Percentiles rank a stretch among this genome's conserved stretches.
These are phyloP conservation scores for Penicillium italicum DNA, from an alignment of 2,329 filamentous ascomycete species.

Conservation along the genomic window DNA sequence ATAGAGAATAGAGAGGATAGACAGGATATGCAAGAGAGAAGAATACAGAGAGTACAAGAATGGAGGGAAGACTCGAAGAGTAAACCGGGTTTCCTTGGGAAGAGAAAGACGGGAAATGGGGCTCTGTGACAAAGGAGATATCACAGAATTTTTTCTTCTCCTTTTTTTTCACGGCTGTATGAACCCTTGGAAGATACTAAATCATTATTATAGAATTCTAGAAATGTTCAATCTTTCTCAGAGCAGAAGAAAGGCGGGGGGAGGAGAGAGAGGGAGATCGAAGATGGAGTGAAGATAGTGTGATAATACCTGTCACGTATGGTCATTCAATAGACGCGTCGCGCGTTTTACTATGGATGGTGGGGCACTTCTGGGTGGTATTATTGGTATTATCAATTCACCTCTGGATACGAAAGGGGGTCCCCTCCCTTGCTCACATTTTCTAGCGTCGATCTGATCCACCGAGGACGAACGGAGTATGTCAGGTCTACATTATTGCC, in stretches of 20 bases:
- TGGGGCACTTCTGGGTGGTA: neutral
- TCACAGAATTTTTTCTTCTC: neutral
- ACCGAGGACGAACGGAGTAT: constrained; percentile 4
- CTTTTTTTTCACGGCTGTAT: neutral
- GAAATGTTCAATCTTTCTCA: neutral
- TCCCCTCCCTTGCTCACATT: constrained; percentile 9
- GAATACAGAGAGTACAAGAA: constrained; percentile 4
- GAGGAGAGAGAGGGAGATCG: constrained; percentile 13
- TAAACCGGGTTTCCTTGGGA: neutral
- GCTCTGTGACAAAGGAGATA: neutral
- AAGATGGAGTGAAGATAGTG: constrained; percentile 17
- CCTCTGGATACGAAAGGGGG: constrained; percentile 1
- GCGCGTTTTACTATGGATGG: constrained; percentile 22
- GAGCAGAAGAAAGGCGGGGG: constrained; percentile 10
- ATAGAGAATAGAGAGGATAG: neutral
- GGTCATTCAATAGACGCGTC: constrained; percentile 27
- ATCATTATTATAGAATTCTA: constrained; percentile 13
- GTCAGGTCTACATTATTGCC: constrained; percentile 4
- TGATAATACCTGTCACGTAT: constrained; percentile 25
- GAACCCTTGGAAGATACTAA: constrained; percentile 5
- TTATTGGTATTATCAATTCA: constrained; percentile 1
- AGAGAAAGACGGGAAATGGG: neutral
- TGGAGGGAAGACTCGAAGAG: neutral
- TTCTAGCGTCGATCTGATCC: constrained; percentile 9
- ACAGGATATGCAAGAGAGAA: too few species aligned